phyloP scores from a whole-genome alignment of 2,329 filamentous ascomycete genomes.

The Escovopsis sp. region DNA sequence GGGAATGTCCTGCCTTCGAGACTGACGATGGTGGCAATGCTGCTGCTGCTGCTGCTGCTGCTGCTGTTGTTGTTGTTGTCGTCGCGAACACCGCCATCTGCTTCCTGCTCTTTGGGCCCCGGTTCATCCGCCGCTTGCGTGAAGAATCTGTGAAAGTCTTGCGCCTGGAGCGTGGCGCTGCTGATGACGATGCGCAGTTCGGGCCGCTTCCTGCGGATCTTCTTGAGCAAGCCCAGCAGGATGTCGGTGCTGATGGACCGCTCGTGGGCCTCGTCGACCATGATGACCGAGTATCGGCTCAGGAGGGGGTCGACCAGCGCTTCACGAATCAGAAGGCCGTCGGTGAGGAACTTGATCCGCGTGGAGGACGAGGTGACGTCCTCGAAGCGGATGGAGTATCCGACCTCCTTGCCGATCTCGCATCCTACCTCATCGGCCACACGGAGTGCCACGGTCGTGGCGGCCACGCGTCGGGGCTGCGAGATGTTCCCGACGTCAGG shows the following conservation, averaged over 20 bases:
- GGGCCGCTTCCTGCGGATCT: slow-evolving; percentile 64
- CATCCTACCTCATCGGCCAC: slow-evolving; percentile 84
- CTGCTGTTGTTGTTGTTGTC: slow-evolving; percentile 11
- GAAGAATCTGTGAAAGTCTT: slow-evolving; percentile 75
- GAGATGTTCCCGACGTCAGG: background rate
- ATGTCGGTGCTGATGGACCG: slow-evolving; percentile 86
- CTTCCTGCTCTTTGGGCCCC: too few species aligned
- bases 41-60: slow-evolving; percentile 15
- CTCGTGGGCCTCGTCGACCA: slow-evolving; percentile 97
- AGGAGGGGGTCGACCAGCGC: slow-evolving; percentile 85
- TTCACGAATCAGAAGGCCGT: slow-evolving; percentile 81
- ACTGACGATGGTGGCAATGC: slow-evolving; percentile 48
- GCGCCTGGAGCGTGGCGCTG: slow-evolving; percentile 84
- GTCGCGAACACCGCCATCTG: background rate
- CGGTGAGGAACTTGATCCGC: slow-evolving; percentile 87
- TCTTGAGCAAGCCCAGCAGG: slow-evolving; percentile 77
- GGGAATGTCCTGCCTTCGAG: slow-evolving; percentile 80
- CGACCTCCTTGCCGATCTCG: slow-evolving; percentile 77
- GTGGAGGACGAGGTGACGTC: slow-evolving; percentile 78
- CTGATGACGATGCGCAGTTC: slow-evolving; percentile 83
- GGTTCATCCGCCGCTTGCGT: slow-evolving; percentile 23
- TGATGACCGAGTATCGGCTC: slow-evolving; percentile 84
- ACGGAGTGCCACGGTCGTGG: slow-evolving; percentile 73
- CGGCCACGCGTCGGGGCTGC: slow-evolving; percentile 81
- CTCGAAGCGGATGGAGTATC: slow-evolving; percentile 86